Evolutionary conservation across 768 basidiomycete genomes (phyloP), one percentile per base, ranked within the genome.

Genomic region (Hypsizygus marmoreus): DNA sequence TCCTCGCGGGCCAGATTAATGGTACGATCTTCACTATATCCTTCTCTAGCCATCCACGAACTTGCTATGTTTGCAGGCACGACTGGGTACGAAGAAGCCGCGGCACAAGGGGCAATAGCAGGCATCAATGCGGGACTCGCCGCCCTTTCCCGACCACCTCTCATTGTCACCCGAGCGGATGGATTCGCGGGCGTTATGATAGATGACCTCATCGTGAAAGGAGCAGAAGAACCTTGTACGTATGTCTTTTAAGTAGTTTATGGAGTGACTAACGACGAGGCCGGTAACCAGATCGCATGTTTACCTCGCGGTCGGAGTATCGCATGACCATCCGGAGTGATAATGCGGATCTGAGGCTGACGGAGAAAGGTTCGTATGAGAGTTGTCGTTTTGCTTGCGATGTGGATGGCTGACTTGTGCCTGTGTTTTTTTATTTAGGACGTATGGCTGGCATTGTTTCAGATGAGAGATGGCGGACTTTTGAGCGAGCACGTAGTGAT

Each of bases 41-140:
- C 30, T 30, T n/a, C n/a, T n/a, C n/a, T n/a, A n/a, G n/a, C n/a
- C n/a, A 32, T 8, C 23, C 32, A 14, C 22, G 31, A 11, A 25
- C 11, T 29, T 14, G 16, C 9, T 20, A n/a, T 37, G 12, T 26
- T 26, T 9, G 49, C 40, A 82, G 87, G 88, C 9, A 95, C 93
- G 1, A 95, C 93, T 2, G 93, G 93, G 4, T 95, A 95, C 60
- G 93, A 95, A 61, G 93, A 95, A 68, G 93, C 93, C 1, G 93
- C 90, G 2, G 91, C 89, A 3, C 93, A 95, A 61, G 93, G 93
- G 7, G 70, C 81, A n/a, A 66, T 95, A 0, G 93, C 92, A 1
- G 92, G 93, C 2, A 83, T 90, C 40, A 95, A 95, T 45, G 93
- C 93, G 0, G 93, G 90, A 0, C 73, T 92, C 2, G 69, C 81